A percentile compares a stretch with the other conserved stretches of the same genome.
Evolutionary conservation across 2,329 filamentous ascomycete species (phyloP).

Genomic region (Cladophialophora psammophila): DNA sequence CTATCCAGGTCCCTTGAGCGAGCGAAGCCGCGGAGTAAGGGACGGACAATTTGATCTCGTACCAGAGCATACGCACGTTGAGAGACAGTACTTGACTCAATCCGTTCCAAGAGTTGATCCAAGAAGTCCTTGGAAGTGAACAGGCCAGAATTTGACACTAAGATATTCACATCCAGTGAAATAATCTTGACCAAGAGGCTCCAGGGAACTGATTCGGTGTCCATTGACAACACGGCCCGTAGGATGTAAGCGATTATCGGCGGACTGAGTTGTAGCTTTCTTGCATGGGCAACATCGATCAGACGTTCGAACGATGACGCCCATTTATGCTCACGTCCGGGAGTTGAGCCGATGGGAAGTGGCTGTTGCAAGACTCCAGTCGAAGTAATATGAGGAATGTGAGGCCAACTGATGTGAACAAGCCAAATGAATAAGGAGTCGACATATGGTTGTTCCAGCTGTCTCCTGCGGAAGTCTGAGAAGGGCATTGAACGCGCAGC

Average conservation of each 20-base stretch:
- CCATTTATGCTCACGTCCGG: conserved; percentile 43
- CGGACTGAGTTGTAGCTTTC: conserved; percentile 51
- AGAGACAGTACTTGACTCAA: conserved; percentile 27
- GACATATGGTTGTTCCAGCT: conserved; percentile 58
- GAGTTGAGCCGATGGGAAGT: conserved; percentile 28
- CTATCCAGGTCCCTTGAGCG: conserved; percentile 50
- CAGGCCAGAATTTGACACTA: conserved; percentile 54
- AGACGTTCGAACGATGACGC: conserved; percentile 48
- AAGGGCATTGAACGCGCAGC: conserved; percentile 51
- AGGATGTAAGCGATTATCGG: conserved; percentile 51
- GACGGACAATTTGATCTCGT: conserved; percentile 50
- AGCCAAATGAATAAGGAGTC: conserved; percentile 57
- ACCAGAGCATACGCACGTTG: conserved; percentile 43
- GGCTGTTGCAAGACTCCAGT: conserved; percentile 21
- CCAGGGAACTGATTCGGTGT: conserved; percentile 46
- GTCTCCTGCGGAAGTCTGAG: conserved; percentile 52
- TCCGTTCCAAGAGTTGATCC: conserved; percentile 46
- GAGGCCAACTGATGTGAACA: conserved; percentile 49
- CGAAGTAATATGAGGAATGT: conserved; percentile 35
- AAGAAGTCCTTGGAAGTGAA: conserved; percentile 48
- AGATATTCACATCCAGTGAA: conserved; percentile 52
- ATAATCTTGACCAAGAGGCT: conserved; percentile 51
- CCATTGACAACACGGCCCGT: conserved; percentile 50
- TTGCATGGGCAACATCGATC: conserved; percentile 49
- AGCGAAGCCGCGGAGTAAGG: conserved; percentile 51